A percentile compares a stretch with the other conserved stretches of the same genome.
phyloP scores from a whole-genome alignment of 805 yeast genomes.

The Myxozyma udenii region DNA sequence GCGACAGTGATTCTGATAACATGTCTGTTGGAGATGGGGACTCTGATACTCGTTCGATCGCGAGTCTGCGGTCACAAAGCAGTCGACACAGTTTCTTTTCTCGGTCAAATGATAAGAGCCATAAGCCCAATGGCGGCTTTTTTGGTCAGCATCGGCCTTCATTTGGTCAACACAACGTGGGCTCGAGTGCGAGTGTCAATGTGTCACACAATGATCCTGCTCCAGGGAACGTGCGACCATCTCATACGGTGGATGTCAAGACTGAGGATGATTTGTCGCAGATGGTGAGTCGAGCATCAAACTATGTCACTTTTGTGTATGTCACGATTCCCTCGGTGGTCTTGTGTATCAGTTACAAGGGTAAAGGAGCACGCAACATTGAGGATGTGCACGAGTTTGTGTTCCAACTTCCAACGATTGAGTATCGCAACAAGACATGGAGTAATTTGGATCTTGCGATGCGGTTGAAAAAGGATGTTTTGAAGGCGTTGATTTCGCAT shows the following conservation, averaged over 20 bases:
- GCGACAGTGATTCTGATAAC: not conserved
- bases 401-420: slow-evolving; percentile 60
- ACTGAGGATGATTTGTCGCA: slow-evolving; percentile 41
- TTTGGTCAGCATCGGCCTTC: not conserved
- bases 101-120: not conserved
- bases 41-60: slow-evolving; percentile 1
- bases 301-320: slow-evolving; percentile 63
- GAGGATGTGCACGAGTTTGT: slow-evolving; percentile 74
- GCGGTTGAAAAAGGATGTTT: slow-evolving; percentile 53
- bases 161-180: not conserved
- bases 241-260: not conserved
- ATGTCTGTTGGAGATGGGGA: not conserved
- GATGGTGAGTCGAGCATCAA: slow-evolving; percentile 75
- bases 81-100: not conserved
- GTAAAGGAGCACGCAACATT: slow-evolving; percentile 63
- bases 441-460: slow-evolving; percentile 64
- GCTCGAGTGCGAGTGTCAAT: not conserved
- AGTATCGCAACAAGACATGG: slow-evolving; percentile 64
- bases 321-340: slow-evolving; percentile 51
- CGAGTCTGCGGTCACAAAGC: not conserved
- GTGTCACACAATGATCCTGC: not conserved
- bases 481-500: slow-evolving; percentile 42
- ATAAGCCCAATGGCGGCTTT: not conserved
- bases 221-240: not conserved
- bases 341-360: slow-evolving; percentile 72